Conservation (phyloP, 257 asterid species). For the Orobanche coerulescens region DNA sequence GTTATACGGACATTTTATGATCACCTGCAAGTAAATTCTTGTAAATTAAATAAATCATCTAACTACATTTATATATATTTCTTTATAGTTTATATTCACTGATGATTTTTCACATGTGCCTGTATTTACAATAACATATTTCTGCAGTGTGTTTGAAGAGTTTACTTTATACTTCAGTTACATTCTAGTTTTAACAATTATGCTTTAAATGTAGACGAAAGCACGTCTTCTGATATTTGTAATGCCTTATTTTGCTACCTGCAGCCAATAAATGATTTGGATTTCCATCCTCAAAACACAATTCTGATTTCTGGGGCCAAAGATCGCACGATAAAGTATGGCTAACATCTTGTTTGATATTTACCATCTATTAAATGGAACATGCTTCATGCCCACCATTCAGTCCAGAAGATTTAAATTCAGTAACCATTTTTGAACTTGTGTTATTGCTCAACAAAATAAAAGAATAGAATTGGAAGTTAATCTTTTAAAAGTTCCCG, state of each 20-base stretch:
- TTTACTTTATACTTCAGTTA: background rate
- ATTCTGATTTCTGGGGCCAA: conserved; percentile 81
- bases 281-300: conserved; percentile 80
- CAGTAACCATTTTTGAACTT: conserved; percentile 15
- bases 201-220: conserved; percentile 14
- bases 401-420: background rate
- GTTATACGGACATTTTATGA: conserved; percentile 64
- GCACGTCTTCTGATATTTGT: conserved; percentile 14
- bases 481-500: background rate
- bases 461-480: background rate
- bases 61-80: background rate
- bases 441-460: background rate
- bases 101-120: conserved; percentile 6
- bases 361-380: background rate
- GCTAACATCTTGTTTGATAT: conserved; percentile 19
- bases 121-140: background rate
- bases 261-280: conserved; percentile 92
- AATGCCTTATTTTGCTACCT: conserved; percentile 24
- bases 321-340: conserved; percentile 86
- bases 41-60: conserved; percentile 14
- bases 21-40: conserved; percentile 56
- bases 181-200: background rate
- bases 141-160: conserved; percentile 7
- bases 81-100: background rate
- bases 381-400: background rate